Base-by-base conservation (phyloP, 2,329 filamentous ascomycete species). In the Botrytis tulipae region DNA sequence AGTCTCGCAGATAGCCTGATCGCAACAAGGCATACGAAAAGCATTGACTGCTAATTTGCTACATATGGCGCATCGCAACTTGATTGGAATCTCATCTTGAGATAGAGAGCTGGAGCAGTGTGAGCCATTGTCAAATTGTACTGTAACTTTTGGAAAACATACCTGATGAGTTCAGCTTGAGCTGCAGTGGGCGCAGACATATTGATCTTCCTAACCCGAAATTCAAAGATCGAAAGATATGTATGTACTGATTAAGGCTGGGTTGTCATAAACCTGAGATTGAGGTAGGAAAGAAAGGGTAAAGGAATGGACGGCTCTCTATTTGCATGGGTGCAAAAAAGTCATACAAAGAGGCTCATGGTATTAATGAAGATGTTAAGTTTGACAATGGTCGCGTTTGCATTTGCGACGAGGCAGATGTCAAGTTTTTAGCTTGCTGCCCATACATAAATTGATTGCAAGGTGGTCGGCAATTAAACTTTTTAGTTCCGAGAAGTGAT, bases 51-150 rank as follows among this genome's bases (percentile, higher is more conserved):
- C 95, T 74, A 98, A 87, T 82, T 93, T 94, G 84, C 92, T 96
- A 84, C 96, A 99, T 78, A 94, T 93, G 70, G 94, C 94, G 86
- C 96, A 99, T 83, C 95, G 92, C 76, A 99, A 88, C 86, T 97
- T 98, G 80, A 95, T 94, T n/a, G 96, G 96, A 73, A 98, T 94
- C 76, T 96, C 93, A 79, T 95, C 93, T 77, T 80, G 80, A 42
- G 79, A 77, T 42, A 81, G 74, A 46, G 80, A 82, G 72, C 80
- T 82, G 63, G 54, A 16, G 37, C 40, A 29, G 22, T 71, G 44
- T 73, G 59, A 62, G 72, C 68, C 25, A 29, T 35, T 48, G 51
- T 59, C 78, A 73, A 78, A 70, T 35, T n/a, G 8, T 32, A n/a
- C 3, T 57, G 18, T 16, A 32, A 57, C 4, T 32, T 32, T 68